phyloP scores from a whole-genome alignment of 2,329 filamentous ascomycete species.

The Xylariomycetidae sp. region DNA sequence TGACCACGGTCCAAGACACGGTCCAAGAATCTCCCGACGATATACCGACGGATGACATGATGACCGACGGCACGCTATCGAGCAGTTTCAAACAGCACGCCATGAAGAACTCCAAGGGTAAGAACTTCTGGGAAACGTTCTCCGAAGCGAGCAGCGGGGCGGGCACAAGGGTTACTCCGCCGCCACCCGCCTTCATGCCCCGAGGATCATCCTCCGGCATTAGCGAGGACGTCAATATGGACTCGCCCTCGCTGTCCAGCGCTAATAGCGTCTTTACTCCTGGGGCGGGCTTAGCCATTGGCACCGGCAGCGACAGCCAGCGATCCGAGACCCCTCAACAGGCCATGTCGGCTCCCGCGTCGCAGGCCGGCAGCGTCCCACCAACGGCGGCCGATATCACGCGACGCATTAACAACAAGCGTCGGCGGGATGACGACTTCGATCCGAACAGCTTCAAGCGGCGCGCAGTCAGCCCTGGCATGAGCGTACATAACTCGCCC shows the following conservation, averaged over 20 bases:
- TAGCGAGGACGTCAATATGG: constrained; percentile 70
- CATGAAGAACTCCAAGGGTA: constrained; percentile 65
- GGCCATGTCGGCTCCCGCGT: constrained; percentile 23
- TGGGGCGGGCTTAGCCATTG: constrained; percentile 29
- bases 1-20: constrained; percentile 58
- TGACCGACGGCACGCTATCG: constrained; percentile 54
- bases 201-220: constrained; percentile 55
- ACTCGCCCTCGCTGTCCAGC: constrained; percentile 52
- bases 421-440: constrained; percentile 86
- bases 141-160: constrained; percentile 59
- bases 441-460: constrained; percentile 86
- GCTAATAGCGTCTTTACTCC: constrained; percentile 26
- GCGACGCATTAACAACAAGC: constrained; percentile 72
- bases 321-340: constrained; percentile 34
- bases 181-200: constrained; percentile 62
- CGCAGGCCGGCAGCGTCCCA: constrained; percentile 33
- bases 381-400: constrained; percentile 71
- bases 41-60: constrained; percentile 64
- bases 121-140: constrained; percentile 74
- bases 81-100: constrained; percentile 72
- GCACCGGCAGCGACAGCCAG: constrained; percentile 23
- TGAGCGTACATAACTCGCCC: constrained; percentile 88
- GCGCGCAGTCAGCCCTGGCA: constrained; percentile 82
- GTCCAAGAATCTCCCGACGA: constrained; percentile 63
- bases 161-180: constrained; percentile 42